Evolutionary conservation across 164 flowering plant genomes (phyloP).

Genomic region (Aristolochia californica): DNA sequence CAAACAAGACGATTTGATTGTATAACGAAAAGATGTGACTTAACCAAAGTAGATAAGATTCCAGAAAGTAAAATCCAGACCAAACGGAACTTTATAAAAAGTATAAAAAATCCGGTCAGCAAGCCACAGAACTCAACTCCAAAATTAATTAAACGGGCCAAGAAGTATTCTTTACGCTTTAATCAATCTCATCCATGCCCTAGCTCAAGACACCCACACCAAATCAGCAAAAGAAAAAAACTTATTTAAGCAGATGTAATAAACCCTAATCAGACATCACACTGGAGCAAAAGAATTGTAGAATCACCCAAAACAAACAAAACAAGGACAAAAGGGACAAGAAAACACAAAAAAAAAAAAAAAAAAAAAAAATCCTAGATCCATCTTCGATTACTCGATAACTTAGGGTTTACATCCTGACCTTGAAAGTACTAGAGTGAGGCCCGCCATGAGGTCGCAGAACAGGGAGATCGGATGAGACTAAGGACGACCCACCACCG

Average conservation of each 20-base stretch:
- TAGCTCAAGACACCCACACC: background rate
- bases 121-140: too few relatives aligned
- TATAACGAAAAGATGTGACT: too few relatives aligned
- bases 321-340: background rate
- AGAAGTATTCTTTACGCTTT: too few relatives aligned
- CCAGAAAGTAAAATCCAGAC: too few relatives aligned
- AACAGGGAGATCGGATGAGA: slow-evolving; percentile 10
- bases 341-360: slow-evolving; percentile 3
- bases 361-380: slow-evolving; percentile 23
- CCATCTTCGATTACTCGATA: slow-evolving; percentile 4
- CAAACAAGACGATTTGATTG: too few relatives aligned
- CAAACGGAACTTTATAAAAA: too few relatives aligned
- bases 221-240: background rate
- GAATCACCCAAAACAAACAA: background rate
- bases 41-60: too few relatives aligned
- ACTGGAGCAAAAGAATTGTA: background rate
- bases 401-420: slow-evolving; percentile 5
- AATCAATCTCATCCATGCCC: too few relatives aligned
- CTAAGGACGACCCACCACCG: slow-evolving; percentile 15
- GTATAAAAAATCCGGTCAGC: too few relatives aligned
- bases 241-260: background rate
- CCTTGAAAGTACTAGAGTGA: slow-evolving; percentile 29
- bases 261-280: background rate
- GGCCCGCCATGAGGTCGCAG: slow-evolving; percentile 9
- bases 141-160: too few relatives aligned